Percentiles rank a stretch among this genome's conserved stretches.
Evolutionary conservation across 2,329 filamentous ascomycete genomes (phyloP).

Genomic region (Paramyrothecium sp.): DNA sequence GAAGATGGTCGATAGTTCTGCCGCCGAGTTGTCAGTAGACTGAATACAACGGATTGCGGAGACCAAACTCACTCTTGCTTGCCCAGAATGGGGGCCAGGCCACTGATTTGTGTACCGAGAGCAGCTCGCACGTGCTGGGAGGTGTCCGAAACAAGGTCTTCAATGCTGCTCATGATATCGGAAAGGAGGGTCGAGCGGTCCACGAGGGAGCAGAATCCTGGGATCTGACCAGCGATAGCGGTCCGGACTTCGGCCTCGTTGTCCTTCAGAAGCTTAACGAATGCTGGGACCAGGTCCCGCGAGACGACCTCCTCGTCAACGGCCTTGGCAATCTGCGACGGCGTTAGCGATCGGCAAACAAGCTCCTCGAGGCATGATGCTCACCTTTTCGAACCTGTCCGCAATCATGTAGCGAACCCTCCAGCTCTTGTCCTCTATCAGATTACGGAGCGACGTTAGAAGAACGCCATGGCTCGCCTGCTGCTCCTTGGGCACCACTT

Average conservation of each 20-base stretch:
- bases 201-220: slow-evolving; percentile 89
- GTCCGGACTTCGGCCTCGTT: slow-evolving; percentile 97
- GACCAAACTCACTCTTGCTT: slow-evolving; percentile 79
- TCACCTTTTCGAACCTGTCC: slow-evolving; percentile 94
- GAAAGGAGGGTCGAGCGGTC: slow-evolving; percentile 85
- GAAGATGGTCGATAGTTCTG: slow-evolving; percentile 91
- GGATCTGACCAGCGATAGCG: slow-evolving; percentile 95
- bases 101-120: slow-evolving; percentile 94
- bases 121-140: slow-evolving; percentile 97
- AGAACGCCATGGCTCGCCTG: slow-evolving; percentile 94
- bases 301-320: slow-evolving; percentile 96
- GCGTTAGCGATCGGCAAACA: not conserved
- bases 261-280: slow-evolving; percentile 96
- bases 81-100: slow-evolving; percentile 91
- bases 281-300: slow-evolving; percentile 90
- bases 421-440: slow-evolving; percentile 99
- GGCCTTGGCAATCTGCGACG: slow-evolving; percentile 83
- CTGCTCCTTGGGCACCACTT: slow-evolving; percentile 97
- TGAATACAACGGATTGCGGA: too few relatives aligned
- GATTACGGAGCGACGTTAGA: slow-evolving; percentile 81
- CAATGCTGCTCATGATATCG: slow-evolving; percentile 94
- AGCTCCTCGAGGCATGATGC: slow-evolving; percentile 3
- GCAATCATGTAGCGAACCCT: slow-evolving; percentile 99
- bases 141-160: slow-evolving; percentile 92
- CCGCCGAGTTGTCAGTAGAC: not conserved